phyloP scores from a whole-genome alignment of 1,284 basidiomycete species.

The Rhodotorula sp. region DNA sequence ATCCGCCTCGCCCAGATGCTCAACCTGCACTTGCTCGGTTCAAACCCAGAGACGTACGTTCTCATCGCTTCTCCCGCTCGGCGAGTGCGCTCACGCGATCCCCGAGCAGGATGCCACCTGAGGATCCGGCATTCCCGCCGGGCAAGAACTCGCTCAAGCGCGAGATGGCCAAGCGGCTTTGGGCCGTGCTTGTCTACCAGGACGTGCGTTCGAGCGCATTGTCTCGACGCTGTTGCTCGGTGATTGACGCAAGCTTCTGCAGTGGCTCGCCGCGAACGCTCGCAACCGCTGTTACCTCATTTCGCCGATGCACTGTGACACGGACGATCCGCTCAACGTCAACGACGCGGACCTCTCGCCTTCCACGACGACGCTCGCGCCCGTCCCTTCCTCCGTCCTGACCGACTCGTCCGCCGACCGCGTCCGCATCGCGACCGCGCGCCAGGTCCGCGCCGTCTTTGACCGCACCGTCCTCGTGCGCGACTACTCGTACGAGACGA shows the following conservation, averaged over 20 bases:
- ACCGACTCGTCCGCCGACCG: slow-evolving; percentile 42
- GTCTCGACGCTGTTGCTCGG: background rate
- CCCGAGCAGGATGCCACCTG: slow-evolving; percentile 37
- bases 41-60: slow-evolving; percentile 35
- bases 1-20: slow-evolving; percentile 42
- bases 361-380: slow-evolving; percentile 22
- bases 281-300: slow-evolving; percentile 37
- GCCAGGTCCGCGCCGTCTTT: slow-evolving; percentile 40
- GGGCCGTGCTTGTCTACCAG: slow-evolving; percentile 43
- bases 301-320: slow-evolving; percentile 39
- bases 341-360: slow-evolving; percentile 40
- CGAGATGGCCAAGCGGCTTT: slow-evolving; percentile 43
- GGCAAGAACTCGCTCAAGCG: slow-evolving; percentile 43
- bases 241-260: background rate
- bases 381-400: slow-evolving; percentile 33
- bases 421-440: slow-evolving; percentile 38
- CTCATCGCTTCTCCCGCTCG: background rate
- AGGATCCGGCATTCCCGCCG: slow-evolving; percentile 44
- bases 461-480: slow-evolving; percentile 34
- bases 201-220: slow-evolving; percentile 18
- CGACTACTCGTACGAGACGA: slow-evolving; percentile 28
- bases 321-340: slow-evolving; percentile 41
- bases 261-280: slow-evolving; percentile 40
- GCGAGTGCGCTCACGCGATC: fast-evolving
- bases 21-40: slow-evolving; percentile 41